Base-by-base conservation (phyloP, 2,329 filamentous ascomycete species). In the Aspergillus versicolor region DNA sequence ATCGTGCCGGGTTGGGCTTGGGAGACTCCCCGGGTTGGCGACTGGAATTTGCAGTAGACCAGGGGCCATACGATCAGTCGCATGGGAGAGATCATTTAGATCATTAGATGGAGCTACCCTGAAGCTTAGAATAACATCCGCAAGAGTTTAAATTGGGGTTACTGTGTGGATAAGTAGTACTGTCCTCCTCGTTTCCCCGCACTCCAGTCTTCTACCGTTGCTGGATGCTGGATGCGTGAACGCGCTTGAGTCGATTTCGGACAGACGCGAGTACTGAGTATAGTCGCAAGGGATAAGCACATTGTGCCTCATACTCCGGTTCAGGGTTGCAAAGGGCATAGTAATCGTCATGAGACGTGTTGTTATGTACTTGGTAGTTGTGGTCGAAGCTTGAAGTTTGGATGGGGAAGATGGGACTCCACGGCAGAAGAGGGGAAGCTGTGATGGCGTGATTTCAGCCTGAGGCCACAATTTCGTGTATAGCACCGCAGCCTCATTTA, bases 381-480 rank as follows among this genome's bases (percentile, higher is more conserved):
- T 40, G 8, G 8, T 37, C 21, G 43, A 41, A 43, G 41, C 19
- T 30, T 50, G 12, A 19, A 17, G 32, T 21, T 38, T 40, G 15
- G n/a, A 19, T 22, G 13, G 47, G 15, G 47, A 21, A 48, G 21
- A 12, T 22, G 12, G 46, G 9, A 24, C 21, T 40, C 19, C 8
- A 40, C 34, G 34, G 9, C 30, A 53, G 45, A 53, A 30, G 49
- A 57, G 49, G 55, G 49, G 49, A 44, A 57, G 44, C 27, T 30
- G 27, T 11, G 49, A 57, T 57, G 49, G 55, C 55, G 49, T 57
- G 55, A 57, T 57, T 46, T n/a, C 21, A 21, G 48, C 48, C 54
- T 57, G 34, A 48, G 54, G 54, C 48, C 12, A 6, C 41, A 15
- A 43, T 13, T 22, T 13, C 1, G 12, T 13, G 21, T 22, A 42